phyloP scores from a whole-genome alignment of 805 yeast species.

The Zygosaccharomyces rouxii region DNA sequence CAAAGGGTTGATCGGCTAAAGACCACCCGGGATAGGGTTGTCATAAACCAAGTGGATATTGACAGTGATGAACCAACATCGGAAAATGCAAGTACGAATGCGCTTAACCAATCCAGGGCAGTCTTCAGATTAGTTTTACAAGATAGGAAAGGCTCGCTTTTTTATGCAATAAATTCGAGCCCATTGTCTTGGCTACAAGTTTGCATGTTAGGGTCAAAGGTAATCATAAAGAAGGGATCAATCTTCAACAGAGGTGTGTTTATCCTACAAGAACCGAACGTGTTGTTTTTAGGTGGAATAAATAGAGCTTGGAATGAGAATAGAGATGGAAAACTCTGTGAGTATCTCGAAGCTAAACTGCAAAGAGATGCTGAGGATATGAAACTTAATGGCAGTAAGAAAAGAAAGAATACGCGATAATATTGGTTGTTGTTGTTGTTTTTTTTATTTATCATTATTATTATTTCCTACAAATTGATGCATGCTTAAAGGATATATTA shows the following conservation, averaged over 20 bases:
- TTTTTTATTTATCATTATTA: not conserved
- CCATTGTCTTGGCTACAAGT: constrained; percentile 46
- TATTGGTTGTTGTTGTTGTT: not conserved
- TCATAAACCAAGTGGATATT: constrained; percentile 48
- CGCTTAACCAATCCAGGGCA: constrained; percentile 12
- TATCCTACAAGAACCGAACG: constrained; percentile 28
- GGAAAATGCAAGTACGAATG: constrained; percentile 2
- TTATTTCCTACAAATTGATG: not conserved
- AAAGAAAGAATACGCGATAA: constrained; percentile 17
- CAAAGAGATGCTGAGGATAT: constrained; percentile 14
- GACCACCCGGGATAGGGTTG: constrained; percentile 22
- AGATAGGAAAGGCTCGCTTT: constrained; percentile 46
- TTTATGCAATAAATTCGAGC: constrained; percentile 56
- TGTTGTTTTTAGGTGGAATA: constrained; percentile 39
- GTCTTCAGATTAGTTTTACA: constrained; percentile 55
- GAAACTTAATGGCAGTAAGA: constrained; percentile 8
- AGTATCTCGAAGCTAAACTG: constrained; percentile 29
- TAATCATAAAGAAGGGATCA: constrained; percentile 49
- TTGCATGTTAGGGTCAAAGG: constrained; percentile 54
- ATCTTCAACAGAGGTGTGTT: constrained; percentile 44
- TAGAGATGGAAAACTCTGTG: constrained; percentile 31
- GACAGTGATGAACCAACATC: constrained; percentile 36
- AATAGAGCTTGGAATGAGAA: constrained; percentile 39
- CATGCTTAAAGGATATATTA: not conserved
- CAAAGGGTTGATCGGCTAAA: constrained; percentile 55